phyloP scores from a whole-genome alignment of 306 rosid genomes.

The Vigna trinervia region DNA sequence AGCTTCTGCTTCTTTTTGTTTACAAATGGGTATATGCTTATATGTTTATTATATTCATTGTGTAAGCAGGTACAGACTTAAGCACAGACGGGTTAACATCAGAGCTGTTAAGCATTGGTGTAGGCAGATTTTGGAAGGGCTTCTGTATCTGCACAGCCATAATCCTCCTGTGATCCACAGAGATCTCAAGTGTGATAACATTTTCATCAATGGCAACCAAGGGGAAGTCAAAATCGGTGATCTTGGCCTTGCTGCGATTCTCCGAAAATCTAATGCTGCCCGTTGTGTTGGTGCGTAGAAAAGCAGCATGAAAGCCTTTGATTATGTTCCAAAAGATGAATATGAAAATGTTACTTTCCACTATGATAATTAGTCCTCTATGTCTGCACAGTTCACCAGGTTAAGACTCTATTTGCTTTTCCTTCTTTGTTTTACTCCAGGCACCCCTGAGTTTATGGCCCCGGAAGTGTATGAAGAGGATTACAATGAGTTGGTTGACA shows the following conservation, averaged over 20 bases:
- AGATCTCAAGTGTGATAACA: constrained; percentile 98
- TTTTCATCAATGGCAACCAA: constrained; percentile 96
- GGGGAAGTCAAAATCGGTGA: constrained; percentile 98
- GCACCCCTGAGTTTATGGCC: constrained; percentile 99
- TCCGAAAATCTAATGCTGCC: constrained; percentile 82
- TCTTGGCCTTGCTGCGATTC: constrained; percentile 95
- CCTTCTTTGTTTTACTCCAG: constrained; percentile 49
- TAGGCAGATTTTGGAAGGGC: constrained; percentile 92
- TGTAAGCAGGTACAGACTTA: constrained; percentile 76
- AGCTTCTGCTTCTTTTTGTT: constrained; percentile 1
- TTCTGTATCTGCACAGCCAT: constrained; percentile 83
- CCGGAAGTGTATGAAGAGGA: constrained; percentile 98
- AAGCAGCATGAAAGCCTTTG: constrained; percentile 35
- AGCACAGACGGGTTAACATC: constrained; percentile 80
- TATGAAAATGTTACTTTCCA: background rate
- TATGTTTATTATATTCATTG: constrained; percentile 37
- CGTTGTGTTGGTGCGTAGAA: constrained; percentile 82
- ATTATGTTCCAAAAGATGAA: constrained; percentile 30
- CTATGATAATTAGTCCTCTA: constrained; percentile 4
- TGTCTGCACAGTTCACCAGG: background rate
- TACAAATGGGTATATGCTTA: constrained; percentile 26
- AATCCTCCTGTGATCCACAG: constrained; percentile 97
- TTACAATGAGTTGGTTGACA: constrained; percentile 94
- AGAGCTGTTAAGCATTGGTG: constrained; percentile 99
- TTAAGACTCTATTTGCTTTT: constrained; percentile 25